Evolutionary conservation across 495 filamentous ascomycete genomes (phyloP), one percentile per base, ranked within the genome.

Genomic region (Halenospora varia): DNA sequence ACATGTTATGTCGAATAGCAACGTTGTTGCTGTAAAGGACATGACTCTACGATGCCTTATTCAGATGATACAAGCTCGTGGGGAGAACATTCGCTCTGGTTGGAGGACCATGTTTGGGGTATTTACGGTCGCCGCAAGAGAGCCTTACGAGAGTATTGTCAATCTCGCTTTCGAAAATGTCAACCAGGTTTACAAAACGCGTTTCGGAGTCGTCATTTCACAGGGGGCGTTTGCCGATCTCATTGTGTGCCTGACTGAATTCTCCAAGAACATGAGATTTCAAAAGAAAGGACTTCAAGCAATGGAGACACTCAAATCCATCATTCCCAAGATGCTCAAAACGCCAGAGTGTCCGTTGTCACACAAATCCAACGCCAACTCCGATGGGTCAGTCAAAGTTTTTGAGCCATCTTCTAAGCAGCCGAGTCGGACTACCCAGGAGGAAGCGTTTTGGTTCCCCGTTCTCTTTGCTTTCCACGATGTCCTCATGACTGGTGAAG

Each of bases 21-120:
- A 71, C 55, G 86, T 91, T 49, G 87, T 96, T 25, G 81, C 88
- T 8, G 94, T 99, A 59, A 99, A 99, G 70, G 94, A 99, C 65
- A 96, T 97, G 91, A 90, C 95, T 26, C 78, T 99, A 11, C 82
- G 91, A n/a, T 99, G 95, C 68, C 76, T 99, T 53, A 94, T 95
- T 54, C 94, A 99, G 70, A 99, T 99, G 94, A 92, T 99, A 42
- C 95, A 97, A 71, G 92, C 94, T 22, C 81, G 89, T 59, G 94
- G 94, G 9, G 85, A 96, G 64, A 97, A 97, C 61, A 97, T 99
- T 62, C 87, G 92, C 10, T 96, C 92, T 17, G 94, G 94, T 25
- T 99, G 94, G 94, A 86, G 94, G 70, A 97, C 94, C 11, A 97
- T 99, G 92, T 97, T 99, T 75, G 94, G 92, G 10, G 95, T 96